These are phyloP conservation scores for Xylaria venustula DNA, from an alignment of 495 filamentous ascomycete genomes.

Conservation along the genomic window DNA sequence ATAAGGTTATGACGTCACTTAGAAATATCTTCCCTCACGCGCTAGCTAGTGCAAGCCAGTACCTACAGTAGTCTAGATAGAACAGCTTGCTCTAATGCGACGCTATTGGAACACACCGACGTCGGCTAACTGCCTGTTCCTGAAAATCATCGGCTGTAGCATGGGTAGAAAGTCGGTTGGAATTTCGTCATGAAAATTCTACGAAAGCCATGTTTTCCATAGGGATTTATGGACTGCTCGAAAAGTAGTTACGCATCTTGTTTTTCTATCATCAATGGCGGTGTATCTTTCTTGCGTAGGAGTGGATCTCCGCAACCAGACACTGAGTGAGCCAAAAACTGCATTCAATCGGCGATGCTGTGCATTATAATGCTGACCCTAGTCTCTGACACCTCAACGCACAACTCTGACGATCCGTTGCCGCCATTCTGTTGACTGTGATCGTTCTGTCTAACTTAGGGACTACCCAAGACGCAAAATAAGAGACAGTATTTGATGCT, in stretches of 20 bases:
- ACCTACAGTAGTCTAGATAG: background rate
- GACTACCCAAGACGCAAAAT: no score
- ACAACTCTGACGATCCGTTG: no score
- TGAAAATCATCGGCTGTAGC: background rate
- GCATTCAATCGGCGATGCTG: constrained; percentile 2
- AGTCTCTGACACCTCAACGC: background rate
- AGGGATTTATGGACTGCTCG: no score
- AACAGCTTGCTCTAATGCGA: background rate
- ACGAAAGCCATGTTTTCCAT: no score
- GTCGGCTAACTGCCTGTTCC: background rate
- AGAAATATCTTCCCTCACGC: background rate
- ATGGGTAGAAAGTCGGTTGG: background rate
- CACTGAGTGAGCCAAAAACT: no score
- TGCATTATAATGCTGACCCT: background rate
- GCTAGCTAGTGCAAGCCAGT: background rate
- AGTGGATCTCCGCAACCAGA: no score
- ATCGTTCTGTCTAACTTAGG: no score
- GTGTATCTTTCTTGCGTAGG: no score
- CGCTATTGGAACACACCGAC: background rate
- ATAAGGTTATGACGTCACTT: constrained; percentile 5
- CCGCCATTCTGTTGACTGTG: no score
- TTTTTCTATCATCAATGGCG: no score
- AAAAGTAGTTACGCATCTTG: no score
- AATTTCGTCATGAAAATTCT: background rate
- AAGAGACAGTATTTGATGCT: no score